Evolutionary conservation across 2,329 filamentous ascomycete genomes (phyloP), one percentile per base, ranked within the genome.

Genomic region (Akanthomyces lecanii): DNA sequence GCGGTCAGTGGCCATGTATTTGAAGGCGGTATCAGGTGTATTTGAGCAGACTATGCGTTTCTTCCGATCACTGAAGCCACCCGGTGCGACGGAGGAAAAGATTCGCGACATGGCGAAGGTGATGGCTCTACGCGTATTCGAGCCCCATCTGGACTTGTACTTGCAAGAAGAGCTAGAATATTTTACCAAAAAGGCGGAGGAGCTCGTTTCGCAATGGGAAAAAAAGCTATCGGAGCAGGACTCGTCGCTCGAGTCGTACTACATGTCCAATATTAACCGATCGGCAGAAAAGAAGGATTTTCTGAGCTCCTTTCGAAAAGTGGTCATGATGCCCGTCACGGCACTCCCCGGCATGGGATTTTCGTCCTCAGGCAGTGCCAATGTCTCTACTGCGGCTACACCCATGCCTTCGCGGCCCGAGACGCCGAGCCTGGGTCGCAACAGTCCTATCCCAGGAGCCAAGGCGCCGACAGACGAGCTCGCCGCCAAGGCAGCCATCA

Each of bases 301-400:
- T 70, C 74, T 99, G 65, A 95, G 89, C 52, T 97, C 93, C 0
- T 99, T 99, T 81, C 97, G 92, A 72, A 98, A 98, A 75, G 95
- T 99, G 10, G 91, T 99, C 67, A 97, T 99, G 93, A 96, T 97
- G 88, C 95, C 95, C 2, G 94, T 99, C 55, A 96, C 91, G 59
- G 94, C 92, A 10, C 80, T 98, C 4, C 91, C 92, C 1, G 88
- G 84, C 53, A 78, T 85, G 56, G 79, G 80, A 10, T 85, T 79
- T n/a, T 82, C 82, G 61, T 91, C 82, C 61, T 91, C 86, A 71
- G 82, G 77, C 6, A 67, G 68, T 7, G 66, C 75, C 2, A 71
- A 73, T 67, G 66, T 69, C 11, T 70, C 73, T 23, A 64, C 66
- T 1, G 63, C 65, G 0, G 61, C 67, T 21, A 72, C 72, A 10